Conservation (phyloP, 805 yeast species). For the Candida tibetensis region DNA sequence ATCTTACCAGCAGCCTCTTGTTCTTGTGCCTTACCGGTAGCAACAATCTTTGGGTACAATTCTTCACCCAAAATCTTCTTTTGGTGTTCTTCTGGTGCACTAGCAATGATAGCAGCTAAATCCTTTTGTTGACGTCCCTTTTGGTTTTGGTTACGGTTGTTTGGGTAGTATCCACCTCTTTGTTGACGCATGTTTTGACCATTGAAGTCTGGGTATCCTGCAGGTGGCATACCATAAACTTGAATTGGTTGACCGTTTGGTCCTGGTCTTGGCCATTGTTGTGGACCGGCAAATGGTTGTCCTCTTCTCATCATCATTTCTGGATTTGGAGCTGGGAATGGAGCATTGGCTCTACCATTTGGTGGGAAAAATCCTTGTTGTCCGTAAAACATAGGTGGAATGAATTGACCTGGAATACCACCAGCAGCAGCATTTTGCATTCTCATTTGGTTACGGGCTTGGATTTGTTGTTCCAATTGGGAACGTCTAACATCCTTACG, state of each 20-base stretch:
- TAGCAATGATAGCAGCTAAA: conserved; percentile 61
- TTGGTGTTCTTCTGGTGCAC: conserved; percentile 83
- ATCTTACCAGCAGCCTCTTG: conserved; percentile 97
- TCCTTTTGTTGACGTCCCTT: conserved; percentile 43
- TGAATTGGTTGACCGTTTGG: conserved; percentile 85
- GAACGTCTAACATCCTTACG: conserved; percentile 96
- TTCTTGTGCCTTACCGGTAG: conserved; percentile 83
- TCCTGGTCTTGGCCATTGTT: conserved; percentile 69
- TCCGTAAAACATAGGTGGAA: conserved; percentile 82
- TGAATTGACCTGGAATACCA: conserved; percentile 83
- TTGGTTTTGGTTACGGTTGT: conserved; percentile 41
- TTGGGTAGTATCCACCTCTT: conserved; percentile 56
- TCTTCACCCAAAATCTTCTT: conserved; percentile 98
- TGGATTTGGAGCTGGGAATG: conserved; percentile 72
- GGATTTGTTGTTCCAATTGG: conserved; percentile 96
- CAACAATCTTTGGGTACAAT: conserved; percentile 86
- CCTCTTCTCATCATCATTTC: conserved; percentile 74
- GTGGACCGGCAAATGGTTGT: conserved; percentile 64
- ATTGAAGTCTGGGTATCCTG: conserved; percentile 54
- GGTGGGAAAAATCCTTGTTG: conserved; percentile 84
- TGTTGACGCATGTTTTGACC: conserved; percentile 48
- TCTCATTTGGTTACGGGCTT: conserved; percentile 97
- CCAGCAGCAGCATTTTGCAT: conserved; percentile 95
- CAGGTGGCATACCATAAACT: conserved; percentile 84
- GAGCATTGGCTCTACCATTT: conserved; percentile 76